A percentile compares a stretch with the other conserved stretches of the same genome.
These are phyloP conservation scores for Trichoderma sp. DNA, from an alignment of 2,329 filamentous ascomycete species.

Conservation along the genomic window DNA sequence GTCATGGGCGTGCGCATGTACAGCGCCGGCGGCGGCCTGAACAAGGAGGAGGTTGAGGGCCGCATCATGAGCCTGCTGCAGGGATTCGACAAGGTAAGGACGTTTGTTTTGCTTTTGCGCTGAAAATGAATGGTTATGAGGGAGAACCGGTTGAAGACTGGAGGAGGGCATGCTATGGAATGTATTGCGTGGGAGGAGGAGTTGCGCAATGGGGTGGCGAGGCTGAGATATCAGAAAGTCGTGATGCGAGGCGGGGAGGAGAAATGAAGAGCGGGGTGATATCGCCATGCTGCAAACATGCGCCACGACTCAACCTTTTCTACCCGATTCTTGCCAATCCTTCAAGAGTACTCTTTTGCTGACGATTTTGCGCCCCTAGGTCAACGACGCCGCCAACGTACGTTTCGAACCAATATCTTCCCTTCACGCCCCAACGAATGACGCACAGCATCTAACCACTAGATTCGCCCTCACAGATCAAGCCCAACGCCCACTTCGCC, in stretches of 20 bases:
- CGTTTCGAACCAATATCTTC: constrained; percentile 37
- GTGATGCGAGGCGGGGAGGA: not conserved
- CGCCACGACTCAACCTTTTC: not conserved
- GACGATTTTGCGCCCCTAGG: constrained; percentile 50
- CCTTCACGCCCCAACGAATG: constrained; percentile 22
- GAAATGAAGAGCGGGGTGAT: not conserved
- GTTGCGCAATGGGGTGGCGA: constrained; percentile 7
- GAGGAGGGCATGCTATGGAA: not conserved
- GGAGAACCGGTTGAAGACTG: too few relatives aligned
- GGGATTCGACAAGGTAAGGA: constrained; percentile 85
- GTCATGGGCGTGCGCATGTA: constrained; percentile 80
- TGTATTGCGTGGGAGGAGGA: not conserved
- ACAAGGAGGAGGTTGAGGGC: constrained; percentile 83
- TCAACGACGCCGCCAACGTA: constrained; percentile 68
- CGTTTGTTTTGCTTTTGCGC: not conserved
- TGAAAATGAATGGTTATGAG: constrained; percentile 28
- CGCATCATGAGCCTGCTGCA: constrained; percentile 90
- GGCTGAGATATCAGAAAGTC: not conserved
- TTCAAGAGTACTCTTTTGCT: constrained; percentile 30
- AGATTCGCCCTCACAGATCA: constrained; percentile 67
- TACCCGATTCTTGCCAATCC: too few relatives aligned
- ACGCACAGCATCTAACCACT: not conserved
- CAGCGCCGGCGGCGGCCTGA: constrained; percentile 76
- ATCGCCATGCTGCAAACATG: not conserved
- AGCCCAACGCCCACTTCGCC: constrained; percentile 81